A percentile compares a stretch with the other conserved stretches of the same genome.
These are phyloP conservation scores for Entomortierella beljakovae DNA, from an alignment of 192 early-diverging fungal species.

Conservation along the genomic window DNA sequence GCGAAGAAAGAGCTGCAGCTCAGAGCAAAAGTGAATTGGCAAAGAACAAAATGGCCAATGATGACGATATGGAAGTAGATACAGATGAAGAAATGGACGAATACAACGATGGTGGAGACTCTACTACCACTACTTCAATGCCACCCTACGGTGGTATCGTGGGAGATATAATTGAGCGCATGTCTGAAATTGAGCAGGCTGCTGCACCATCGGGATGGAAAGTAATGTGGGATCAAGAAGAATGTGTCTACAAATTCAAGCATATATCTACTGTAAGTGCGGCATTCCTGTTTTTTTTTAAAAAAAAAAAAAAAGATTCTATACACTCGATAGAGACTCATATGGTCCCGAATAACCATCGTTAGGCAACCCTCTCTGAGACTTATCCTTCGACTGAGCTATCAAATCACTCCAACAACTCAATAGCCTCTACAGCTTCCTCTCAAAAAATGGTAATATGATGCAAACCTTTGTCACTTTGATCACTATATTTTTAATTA, in stretches of 20 bases:
- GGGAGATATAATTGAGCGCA: slow-evolving; percentile 24
- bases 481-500: too few relatives aligned
- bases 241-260: slow-evolving; percentile 6
- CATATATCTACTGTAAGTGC: slow-evolving; percentile 18
- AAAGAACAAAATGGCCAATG: neutral
- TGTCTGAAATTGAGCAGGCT: slow-evolving; percentile 10
- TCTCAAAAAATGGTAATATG: too few relatives aligned
- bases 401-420: too few relatives aligned
- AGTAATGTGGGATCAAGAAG: slow-evolving; percentile 12
- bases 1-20: slow-evolving; percentile 14
- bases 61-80: neutral
- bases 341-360: too few relatives aligned
- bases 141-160: slow-evolving; percentile 36
- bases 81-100: neutral
- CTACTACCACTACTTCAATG: neutral
- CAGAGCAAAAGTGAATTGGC: neutral
- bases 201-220: slow-evolving; percentile 17
- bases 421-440: too few relatives aligned
- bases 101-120: neutral
- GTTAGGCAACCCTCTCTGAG: slow-evolving; percentile 3
- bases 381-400: slow-evolving; percentile 12
- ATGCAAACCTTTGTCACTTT: too few relatives aligned
- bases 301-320: too few relatives aligned
- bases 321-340: too few relatives aligned
- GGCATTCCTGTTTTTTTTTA: neutral